Conservation (phyloP, 2,329 filamentous ascomycete species). For the Penicillium sp. region DNA sequence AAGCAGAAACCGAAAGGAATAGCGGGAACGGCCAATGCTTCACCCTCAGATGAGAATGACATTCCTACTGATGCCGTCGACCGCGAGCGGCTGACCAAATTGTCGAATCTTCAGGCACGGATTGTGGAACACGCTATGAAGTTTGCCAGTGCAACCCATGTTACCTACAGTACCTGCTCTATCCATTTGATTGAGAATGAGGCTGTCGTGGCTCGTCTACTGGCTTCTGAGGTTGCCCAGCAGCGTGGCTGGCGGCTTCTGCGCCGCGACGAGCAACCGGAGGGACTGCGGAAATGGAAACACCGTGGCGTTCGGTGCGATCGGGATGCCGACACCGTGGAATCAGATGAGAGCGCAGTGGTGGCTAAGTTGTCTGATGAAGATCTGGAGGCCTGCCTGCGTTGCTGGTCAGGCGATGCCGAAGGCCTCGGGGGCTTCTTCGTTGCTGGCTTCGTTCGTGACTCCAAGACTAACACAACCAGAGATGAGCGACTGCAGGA, state of each 20-base stretch:
- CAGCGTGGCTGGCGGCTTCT: constrained; percentile 73
- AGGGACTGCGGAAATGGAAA: constrained; percentile 70
- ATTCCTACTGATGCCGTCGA: constrained; percentile 47
- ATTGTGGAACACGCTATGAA: constrained; percentile 77
- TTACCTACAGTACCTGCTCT: constrained; percentile 94
- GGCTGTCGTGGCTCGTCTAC: constrained; percentile 66
- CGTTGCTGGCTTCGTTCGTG: constrained; percentile 75
- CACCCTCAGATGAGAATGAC: constrained; percentile 36
- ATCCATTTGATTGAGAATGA: constrained; percentile 86
- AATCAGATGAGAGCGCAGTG: constrained; percentile 9
- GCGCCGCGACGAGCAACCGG: constrained; percentile 64
- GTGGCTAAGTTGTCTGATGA: constrained; percentile 43
- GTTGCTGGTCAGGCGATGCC: constrained; percentile 73
- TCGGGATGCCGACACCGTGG: constrained; percentile 4
- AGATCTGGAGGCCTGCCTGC: constrained; percentile 65
- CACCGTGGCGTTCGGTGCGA: constrained; percentile 56
- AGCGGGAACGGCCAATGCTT: constrained; percentile 12
- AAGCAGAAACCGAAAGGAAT: constrained; percentile 7
- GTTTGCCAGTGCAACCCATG: constrained; percentile 68
- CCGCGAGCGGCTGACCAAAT: constrained; percentile 60
- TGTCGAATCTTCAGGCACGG: constrained; percentile 75
- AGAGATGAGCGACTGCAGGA: constrained; percentile 19
- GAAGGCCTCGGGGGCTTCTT: constrained; percentile 94
- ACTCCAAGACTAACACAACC: constrained; percentile 37
- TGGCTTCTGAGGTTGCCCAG: constrained; percentile 62